Evolutionary conservation across 2,329 filamentous ascomycete species (phyloP), one percentile per base, ranked within the genome.

Genomic region (Neopestalotiopsis clavispora): DNA sequence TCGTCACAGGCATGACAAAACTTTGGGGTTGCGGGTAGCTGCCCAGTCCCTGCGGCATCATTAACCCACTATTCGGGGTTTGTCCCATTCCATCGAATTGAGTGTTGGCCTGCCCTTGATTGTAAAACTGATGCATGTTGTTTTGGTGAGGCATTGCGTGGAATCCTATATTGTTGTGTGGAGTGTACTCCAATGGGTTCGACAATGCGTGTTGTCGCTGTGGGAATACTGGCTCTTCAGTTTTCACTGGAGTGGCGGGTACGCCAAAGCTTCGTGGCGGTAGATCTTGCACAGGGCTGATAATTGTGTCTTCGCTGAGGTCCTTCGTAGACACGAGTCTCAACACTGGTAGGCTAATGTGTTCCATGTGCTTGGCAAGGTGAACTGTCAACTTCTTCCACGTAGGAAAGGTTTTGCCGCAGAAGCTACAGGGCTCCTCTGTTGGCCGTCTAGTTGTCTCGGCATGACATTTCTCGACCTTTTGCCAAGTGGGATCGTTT

Each of bases 351-450:
- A 97, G 87, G 75, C 93, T 93, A 76, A 97, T 92, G 72, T 94
- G 90, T 79, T 97, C 94, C 94, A 98, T 96, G 78, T 98, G 95
- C 79, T 95, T 95, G 64, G 94, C 94, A 77, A 97, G 82, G 80
- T 97, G 95, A n/a, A 96, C 94, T 0, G 93, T 97, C 70, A 97
- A 83, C 81, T 97, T 97, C 85, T 97, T 97, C 94, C 94, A 97
- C 52, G 90, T 93, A 42, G 88, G 89, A 79, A 94, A 95, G 13
- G 88, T 85, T 79, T 92, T 94, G 70, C 91, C 92, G 76, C 95
- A 97, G 83, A 97, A 97, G 57, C 92, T 90, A 79, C 95, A 98
- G 17, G 92, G 89, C 80, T 97, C 94, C 12, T 94, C 89, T 66
- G 89, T 87, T 3, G 93, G 92, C 70, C 83, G 86, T 72, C 83